phyloP scores from a whole-genome alignment of 75 land plant species.

The Cunninghamia lanceolata region DNA sequence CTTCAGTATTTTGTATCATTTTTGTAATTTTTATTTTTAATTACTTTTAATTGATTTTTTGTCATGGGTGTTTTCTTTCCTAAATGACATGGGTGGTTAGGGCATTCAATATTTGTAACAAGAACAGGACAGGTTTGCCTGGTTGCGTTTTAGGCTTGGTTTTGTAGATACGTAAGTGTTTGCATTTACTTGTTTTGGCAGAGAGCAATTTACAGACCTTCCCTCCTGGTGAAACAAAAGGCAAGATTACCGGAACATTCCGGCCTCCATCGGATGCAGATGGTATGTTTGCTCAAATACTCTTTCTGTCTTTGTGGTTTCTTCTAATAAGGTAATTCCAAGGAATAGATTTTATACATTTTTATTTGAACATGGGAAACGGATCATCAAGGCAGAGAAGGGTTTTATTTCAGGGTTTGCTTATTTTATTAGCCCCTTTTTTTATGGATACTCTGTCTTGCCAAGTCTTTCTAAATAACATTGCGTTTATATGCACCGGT shows the following conservation, averaged over 20 bases:
- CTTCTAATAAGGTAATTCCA: neutral
- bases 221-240: constrained; percentile 75
- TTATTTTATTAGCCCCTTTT: neutral
- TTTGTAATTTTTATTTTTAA: neutral
- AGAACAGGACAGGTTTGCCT: neutral
- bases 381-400: neutral
- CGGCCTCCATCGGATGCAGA: constrained; percentile 93
- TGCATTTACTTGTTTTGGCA: constrained; percentile 21
- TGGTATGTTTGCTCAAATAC: constrained; percentile 45
- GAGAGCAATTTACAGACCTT: constrained; percentile 86
- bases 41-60: too few relatives aligned
- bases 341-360: neutral
- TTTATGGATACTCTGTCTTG: neutral
- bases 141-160: neutral
- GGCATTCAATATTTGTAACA: neutral
- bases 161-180: constrained; percentile 1
- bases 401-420: neutral
- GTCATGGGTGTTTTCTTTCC: neutral
- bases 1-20: neutral
- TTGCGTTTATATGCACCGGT: neutral
- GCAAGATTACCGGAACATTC: constrained; percentile 78
- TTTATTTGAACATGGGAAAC: neutral
- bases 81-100: neutral
- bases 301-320: neutral
- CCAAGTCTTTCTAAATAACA: neutral